Conservation (phyloP, 1,284 basidiomycete genomes). For the Amylostereum areolatum region DNA sequence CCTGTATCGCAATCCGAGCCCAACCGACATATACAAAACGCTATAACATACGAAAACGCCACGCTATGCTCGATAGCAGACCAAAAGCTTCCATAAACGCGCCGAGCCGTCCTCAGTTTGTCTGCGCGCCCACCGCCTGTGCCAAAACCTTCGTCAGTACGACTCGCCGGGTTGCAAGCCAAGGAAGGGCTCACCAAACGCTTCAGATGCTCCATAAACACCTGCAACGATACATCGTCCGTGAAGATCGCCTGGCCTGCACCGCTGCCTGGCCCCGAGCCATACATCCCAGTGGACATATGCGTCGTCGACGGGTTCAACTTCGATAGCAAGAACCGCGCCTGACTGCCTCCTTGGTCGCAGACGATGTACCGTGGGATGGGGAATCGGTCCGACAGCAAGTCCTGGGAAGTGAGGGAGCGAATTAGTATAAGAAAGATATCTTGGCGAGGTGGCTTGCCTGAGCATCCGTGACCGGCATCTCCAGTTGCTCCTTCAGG, state of each 20-base stretch:
- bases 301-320: slow-evolving; percentile 98
- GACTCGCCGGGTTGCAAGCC: not conserved
- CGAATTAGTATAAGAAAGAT: not conserved
- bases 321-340: slow-evolving; percentile 94
- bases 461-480: slow-evolving; percentile 76
- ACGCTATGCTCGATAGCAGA: too few species aligned
- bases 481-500: slow-evolving; percentile 90
- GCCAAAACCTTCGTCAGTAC: slow-evolving; percentile 6
- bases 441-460: slow-evolving; percentile 23
- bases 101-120: slow-evolving; percentile 34
- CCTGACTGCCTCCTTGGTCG: slow-evolving; percentile 97
- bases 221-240: slow-evolving; percentile 95
- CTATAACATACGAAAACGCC: too few species aligned
- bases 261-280: slow-evolving; percentile 54
- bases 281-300: slow-evolving; percentile 88
- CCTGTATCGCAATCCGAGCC: too few species aligned
- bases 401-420: slow-evolving; percentile 51
- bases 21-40: too few species aligned
- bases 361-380: slow-evolving; percentile 98
- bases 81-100: too few species aligned
- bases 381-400: slow-evolving; percentile 92
- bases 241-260: slow-evolving; percentile 95
- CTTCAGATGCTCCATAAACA: slow-evolving; percentile 95
- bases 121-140: slow-evolving; percentile 68
- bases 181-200: slow-evolving; percentile 54